Conservation (phyloP, 352 stramenopile species). For the Phytophthora meadii region DNA sequence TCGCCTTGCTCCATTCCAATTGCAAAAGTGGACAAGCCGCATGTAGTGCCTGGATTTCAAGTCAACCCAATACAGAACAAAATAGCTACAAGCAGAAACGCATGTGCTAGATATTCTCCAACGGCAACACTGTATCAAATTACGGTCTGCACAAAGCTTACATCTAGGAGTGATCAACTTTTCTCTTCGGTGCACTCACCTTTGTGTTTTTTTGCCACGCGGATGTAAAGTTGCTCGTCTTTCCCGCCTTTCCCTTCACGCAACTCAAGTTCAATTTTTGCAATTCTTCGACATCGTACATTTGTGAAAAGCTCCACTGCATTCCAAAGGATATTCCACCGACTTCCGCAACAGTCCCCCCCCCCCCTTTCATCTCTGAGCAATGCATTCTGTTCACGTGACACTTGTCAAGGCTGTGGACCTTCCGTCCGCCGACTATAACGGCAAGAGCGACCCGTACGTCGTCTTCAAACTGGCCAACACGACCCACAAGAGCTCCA, state of each 20-base stretch:
- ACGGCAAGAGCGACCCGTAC: conserved; percentile 89
- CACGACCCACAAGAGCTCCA: conserved; percentile 74
- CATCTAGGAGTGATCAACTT: background rate
- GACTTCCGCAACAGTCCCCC: background rate
- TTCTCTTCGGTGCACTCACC: background rate
- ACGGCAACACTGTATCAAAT: background rate
- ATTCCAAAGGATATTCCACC: background rate
- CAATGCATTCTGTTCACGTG: conserved; percentile 73
- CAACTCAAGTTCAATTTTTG: conserved; percentile 3
- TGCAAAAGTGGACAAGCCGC: conserved; percentile 2
- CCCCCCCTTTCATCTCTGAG: background rate
- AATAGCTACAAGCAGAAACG: conserved; percentile 1
- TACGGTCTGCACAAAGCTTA: background rate
- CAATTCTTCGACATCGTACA: conserved; percentile 23
- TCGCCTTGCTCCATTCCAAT: conserved; percentile 2
- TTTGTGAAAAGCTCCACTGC: conserved; percentile 32
- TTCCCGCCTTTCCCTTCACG: conserved; percentile 14
- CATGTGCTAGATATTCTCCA: conserved; percentile 5
- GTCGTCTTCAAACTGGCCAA: conserved; percentile 75
- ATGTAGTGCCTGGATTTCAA: conserved; percentile 11
- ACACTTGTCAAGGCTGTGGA: conserved; percentile 75
- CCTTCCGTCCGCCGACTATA: conserved; percentile 77
- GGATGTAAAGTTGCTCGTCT: conserved; percentile 10
- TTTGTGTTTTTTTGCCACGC: too few relatives aligned
- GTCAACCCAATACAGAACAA: background rate